A percentile compares a stretch with the other conserved stretches of the same genome.
These are phyloP conservation scores for Nicotiana noctiflora DNA, from an alignment of 257 asterid species.

Conservation along the genomic window DNA sequence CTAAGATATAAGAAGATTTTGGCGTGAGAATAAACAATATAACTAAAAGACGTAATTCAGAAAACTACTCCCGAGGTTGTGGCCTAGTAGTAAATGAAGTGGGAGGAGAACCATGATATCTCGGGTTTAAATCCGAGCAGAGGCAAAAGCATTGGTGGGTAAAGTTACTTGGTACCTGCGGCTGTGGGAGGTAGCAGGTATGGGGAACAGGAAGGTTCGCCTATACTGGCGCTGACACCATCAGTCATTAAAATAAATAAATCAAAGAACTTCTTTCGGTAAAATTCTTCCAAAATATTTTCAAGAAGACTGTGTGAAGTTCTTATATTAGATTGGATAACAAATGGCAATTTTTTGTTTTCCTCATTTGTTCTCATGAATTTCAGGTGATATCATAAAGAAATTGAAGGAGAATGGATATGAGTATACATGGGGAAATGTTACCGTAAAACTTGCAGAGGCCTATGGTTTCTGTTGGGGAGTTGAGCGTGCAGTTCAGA, in stretches of 20 bases:
- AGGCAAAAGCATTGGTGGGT: no score
- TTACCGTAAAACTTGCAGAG: constrained; percentile 88
- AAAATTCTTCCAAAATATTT: not conserved
- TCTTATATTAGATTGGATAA: not conserved
- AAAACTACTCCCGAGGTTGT: not conserved
- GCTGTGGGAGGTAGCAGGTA: no score
- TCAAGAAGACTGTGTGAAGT: not conserved
- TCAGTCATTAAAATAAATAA: not conserved
- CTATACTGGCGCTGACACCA: no score
- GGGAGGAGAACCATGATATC: no score
- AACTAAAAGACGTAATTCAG: not conserved
- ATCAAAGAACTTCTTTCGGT: not conserved
- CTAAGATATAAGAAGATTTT: not conserved
- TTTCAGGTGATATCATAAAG: constrained; percentile 80
- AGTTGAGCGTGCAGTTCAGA: constrained; percentile 98
- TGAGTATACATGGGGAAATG: constrained; percentile 86
- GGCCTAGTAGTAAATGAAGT: no score
- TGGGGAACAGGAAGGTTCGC: no score
- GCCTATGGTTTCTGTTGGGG: constrained; percentile 99
- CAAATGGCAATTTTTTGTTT: not conserved
- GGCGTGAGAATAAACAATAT: not conserved
- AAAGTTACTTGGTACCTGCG: no score
- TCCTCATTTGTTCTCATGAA: constrained; percentile 7
- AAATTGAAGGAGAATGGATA: constrained; percentile 75
- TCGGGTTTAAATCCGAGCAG: no score